Percentiles rank a stretch among this genome's conserved stretches.
Conservation (phyloP, 257 asterid genomes). For the Solanum medicagineum region DNA sequence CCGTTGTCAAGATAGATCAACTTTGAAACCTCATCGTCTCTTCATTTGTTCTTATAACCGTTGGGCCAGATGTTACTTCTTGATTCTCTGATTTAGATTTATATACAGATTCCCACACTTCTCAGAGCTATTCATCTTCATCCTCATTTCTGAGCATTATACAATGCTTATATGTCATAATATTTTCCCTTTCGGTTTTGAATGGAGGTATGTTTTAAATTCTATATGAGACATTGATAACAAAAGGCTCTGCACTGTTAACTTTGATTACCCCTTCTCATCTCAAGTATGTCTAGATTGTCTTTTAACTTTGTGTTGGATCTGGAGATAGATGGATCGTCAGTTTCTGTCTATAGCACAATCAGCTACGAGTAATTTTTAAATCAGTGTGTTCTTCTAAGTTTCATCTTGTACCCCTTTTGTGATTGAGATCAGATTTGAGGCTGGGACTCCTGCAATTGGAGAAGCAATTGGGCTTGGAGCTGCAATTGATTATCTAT, state of each 20-base stretch:
- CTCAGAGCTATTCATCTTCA: not conserved
- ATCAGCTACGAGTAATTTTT: not conserved
- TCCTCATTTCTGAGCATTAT: not conserved
- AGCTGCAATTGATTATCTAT: conserved; percentile 77
- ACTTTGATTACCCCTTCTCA: not conserved
- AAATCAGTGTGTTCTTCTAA: not conserved
- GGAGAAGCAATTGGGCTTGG: conserved; percentile 93
- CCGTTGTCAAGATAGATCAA: not conserved
- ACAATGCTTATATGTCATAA: not conserved
- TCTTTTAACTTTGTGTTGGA: not conserved
- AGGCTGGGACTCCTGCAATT: conserved; percentile 96
- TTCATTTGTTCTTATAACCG: not conserved
- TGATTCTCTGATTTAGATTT: not conserved
- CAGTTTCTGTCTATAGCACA: not conserved
- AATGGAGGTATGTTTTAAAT: not conserved
- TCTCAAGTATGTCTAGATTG: not conserved
- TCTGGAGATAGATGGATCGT: not conserved
- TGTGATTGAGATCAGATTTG: conserved; percentile 47
- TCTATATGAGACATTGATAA: not conserved
- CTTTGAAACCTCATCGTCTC: not conserved
- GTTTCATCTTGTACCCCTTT: not conserved
- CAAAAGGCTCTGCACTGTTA: not conserved
- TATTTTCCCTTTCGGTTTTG: not conserved
- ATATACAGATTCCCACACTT: not conserved
- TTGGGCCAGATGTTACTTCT: not conserved